Evolutionary conservation across 2,329 filamentous ascomycete genomes (phyloP).

Genomic region (Mycosphaerelloides madeirae): DNA sequence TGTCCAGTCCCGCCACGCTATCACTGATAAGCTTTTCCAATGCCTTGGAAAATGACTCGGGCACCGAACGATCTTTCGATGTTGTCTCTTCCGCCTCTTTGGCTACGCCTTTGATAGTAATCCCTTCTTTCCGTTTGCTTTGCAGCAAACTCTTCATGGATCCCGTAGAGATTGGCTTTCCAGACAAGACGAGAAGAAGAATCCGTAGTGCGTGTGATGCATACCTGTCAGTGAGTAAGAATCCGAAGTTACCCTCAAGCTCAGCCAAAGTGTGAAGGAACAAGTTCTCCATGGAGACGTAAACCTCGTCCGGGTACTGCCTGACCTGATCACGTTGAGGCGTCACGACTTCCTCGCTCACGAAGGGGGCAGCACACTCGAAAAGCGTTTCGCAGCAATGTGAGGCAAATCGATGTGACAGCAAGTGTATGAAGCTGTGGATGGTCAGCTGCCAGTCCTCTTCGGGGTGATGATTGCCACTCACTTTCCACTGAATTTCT

Average conservation of each 20-base stretch:
- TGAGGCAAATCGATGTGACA: conserved; percentile 93
- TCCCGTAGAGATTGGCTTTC: conserved; percentile 67
- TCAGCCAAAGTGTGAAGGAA: conserved; percentile 82
- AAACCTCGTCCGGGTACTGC: conserved; percentile 45
- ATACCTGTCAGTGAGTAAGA: conserved; percentile 79
- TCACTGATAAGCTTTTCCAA: conserved; percentile 77
- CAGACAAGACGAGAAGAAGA: conserved; percentile 78
- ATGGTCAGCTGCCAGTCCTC: neutral
- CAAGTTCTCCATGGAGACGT: conserved; percentile 72
- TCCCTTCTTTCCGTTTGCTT: conserved; percentile 87
- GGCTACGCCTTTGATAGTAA: conserved; percentile 56
- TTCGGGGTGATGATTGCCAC: conserved; percentile 22
- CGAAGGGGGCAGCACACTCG: conserved; percentile 70
- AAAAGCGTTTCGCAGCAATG: conserved; percentile 97
- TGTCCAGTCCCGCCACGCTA: conserved; percentile 68
- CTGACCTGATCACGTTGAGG: conserved; percentile 33
- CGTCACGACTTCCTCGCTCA: conserved; percentile 61
- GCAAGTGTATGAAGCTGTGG: conserved; percentile 69
- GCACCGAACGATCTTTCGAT: conserved; percentile 53
- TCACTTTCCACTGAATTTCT: conserved; percentile 73
- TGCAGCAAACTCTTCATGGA: conserved; percentile 71
- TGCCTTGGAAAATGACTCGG: conserved; percentile 70
- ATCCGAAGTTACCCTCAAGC: conserved; percentile 77
- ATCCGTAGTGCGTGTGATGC: conserved; percentile 88
- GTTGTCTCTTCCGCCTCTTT: conserved; percentile 45